Percentiles rank a stretch among this genome's conserved stretches.
Evolutionary conservation across 495 filamentous ascomycete species (phyloP).

Genomic region (Aspergillus leporis): DNA sequence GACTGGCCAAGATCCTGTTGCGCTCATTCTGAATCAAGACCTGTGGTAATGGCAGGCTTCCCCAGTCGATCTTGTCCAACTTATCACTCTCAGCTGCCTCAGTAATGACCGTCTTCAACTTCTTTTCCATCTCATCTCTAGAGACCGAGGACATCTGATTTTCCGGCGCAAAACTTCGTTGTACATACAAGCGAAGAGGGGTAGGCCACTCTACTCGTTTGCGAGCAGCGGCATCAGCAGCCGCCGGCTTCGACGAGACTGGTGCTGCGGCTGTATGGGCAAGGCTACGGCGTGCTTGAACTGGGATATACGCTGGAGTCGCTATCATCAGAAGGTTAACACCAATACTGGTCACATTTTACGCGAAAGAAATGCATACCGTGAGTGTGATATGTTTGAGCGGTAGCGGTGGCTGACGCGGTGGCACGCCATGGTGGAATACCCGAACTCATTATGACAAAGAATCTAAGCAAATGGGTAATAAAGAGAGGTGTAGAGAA

Average conservation of each 20-base stretch:
- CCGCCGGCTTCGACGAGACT: slow-evolving; percentile 23
- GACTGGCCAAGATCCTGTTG: slow-evolving; percentile 41
- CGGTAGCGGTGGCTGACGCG: slow-evolving; percentile 33
- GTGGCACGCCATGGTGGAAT: slow-evolving; percentile 45
- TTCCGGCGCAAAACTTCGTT: slow-evolving; percentile 75
- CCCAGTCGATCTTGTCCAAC: slow-evolving; percentile 78
- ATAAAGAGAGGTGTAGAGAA: slow-evolving; percentile 12
- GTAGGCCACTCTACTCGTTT: slow-evolving; percentile 68
- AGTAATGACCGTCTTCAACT: slow-evolving; percentile 83
- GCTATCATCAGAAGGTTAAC: slow-evolving; percentile 27
- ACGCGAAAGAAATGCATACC: slow-evolving; percentile 29
- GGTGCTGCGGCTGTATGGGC: slow-evolving; percentile 25
- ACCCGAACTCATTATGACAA: slow-evolving; percentile 40
- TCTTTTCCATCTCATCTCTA: slow-evolving; percentile 72
- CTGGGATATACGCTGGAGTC: slow-evolving; percentile 51
- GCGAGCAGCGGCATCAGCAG: slow-evolving; percentile 28
- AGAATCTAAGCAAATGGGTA: slow-evolving; percentile 9
- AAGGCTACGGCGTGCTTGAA: slow-evolving; percentile 52
- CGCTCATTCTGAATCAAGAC: slow-evolving; percentile 78
- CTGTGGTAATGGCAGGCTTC: slow-evolving; percentile 80
- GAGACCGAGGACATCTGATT: slow-evolving; percentile 65
- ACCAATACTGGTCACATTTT: background rate
- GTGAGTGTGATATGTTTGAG: slow-evolving; percentile 27
- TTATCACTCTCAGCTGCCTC: slow-evolving; percentile 68
- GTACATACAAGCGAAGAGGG: slow-evolving; percentile 77